Conservation (phyloP, 2,329 filamentous ascomycete genomes). For the Colletotrichum sp. region DNA sequence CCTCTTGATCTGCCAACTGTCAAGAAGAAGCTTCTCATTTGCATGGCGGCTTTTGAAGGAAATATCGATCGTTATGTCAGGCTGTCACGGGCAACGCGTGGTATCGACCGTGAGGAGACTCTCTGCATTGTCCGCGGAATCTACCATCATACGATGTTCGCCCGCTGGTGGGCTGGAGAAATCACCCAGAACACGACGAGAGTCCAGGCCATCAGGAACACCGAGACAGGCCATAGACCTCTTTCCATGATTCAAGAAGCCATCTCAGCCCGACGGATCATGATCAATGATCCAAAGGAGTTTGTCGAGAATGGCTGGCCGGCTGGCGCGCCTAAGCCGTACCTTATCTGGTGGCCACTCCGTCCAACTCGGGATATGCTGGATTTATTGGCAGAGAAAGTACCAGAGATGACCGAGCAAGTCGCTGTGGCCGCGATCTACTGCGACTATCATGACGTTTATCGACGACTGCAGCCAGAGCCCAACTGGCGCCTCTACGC, state of each 20-base stretch:
- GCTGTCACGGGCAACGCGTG: slow-evolving; percentile 30
- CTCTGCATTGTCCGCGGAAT: slow-evolving; percentile 35
- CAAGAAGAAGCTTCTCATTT: slow-evolving; percentile 41
- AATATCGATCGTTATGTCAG: slow-evolving; percentile 42
- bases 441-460: background rate
- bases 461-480: background rate
- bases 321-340: background rate
- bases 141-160: slow-evolving; percentile 40
- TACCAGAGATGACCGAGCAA: background rate
- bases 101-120: slow-evolving; percentile 25
- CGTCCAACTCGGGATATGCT: background rate
- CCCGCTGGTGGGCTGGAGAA: slow-evolving; percentile 30
- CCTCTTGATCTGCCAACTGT: slow-evolving; percentile 37
- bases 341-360: background rate
- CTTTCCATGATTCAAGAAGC: background rate
- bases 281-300: background rate
- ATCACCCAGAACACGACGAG: background rate
- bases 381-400: rapidly evolving
- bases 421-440: background rate
- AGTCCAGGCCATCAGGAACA: background rate
- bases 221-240: background rate
- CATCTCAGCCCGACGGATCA: background rate
- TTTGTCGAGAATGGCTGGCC: background rate
- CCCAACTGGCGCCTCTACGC: background rate
- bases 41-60: slow-evolving; percentile 40